Evolutionary conservation across 257 asterid genomes (phyloP).

Genomic region (Ilex asprella): DNA sequence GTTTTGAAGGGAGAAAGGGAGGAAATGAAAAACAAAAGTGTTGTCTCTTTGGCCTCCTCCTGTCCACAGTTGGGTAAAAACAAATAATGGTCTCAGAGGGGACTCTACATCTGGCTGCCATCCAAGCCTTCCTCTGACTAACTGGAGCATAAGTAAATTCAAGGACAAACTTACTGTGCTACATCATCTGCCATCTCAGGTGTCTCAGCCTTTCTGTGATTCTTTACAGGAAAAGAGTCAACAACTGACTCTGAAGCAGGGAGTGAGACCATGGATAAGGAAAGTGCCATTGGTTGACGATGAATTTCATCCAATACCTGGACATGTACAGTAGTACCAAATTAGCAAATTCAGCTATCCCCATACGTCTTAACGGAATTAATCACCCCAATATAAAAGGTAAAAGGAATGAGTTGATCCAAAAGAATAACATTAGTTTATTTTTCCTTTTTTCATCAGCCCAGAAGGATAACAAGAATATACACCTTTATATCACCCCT

Average conservation of each 20-base stretch:
- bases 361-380: no score
- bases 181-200: conserved; percentile 35
- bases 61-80: no score
- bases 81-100: no score
- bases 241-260: conserved; percentile 93
- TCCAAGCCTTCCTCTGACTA: no score
- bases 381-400: no score
- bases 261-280: conserved; percentile 64
- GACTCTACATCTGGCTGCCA: no score
- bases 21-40: neutral
- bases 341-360: neutral
- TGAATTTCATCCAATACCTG: conserved; percentile 96
- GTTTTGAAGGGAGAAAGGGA: neutral
- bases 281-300: conserved; percentile 70
- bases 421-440: no score
- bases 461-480: no score
- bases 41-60: no score
- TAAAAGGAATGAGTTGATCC: no score
- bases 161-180: conserved; percentile 51
- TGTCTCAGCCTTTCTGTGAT: conserved; percentile 39
- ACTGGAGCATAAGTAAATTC: conserved; percentile 3
- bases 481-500: no score
- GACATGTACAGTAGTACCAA: conserved; percentile 4
- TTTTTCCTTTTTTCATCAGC: no score
- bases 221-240: conserved; percentile 78